phyloP scores from a whole-genome alignment of 768 basidiomycete species.

The Porpolomopsis calyptriformis region DNA sequence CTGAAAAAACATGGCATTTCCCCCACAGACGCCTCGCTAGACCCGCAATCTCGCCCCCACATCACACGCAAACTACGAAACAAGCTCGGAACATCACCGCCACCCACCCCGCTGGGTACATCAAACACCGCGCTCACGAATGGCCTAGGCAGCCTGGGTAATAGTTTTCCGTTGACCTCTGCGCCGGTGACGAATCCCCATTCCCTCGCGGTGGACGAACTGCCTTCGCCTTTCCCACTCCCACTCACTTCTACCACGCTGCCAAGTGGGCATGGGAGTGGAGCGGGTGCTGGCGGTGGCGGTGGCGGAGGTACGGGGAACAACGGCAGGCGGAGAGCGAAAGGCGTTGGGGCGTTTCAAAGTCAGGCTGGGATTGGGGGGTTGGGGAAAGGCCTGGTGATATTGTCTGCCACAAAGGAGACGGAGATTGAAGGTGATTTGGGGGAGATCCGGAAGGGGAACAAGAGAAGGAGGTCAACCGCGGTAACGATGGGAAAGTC shows the following conservation, averaged over 20 bases:
- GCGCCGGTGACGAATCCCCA: constrained; percentile 72
- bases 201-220: constrained; percentile 76
- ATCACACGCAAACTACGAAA: constrained; percentile 79
- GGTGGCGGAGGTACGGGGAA: constrained; percentile 26
- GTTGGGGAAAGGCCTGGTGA: constrained; percentile 59
- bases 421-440: constrained; percentile 65
- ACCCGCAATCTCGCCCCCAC: constrained; percentile 67
- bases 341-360: constrained; percentile 43
- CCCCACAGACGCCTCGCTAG: constrained; percentile 67
- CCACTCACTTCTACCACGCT: constrained; percentile 51
- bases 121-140: constrained; percentile 26
- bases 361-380: constrained; percentile 48
- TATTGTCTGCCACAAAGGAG: constrained; percentile 52
- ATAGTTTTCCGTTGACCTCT: constrained; percentile 50
- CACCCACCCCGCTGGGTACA: constrained; percentile 55
- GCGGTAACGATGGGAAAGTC: constrained; percentile 18
- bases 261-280: constrained; percentile 22
- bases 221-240: constrained; percentile 77
- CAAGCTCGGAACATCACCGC: constrained; percentile 59
- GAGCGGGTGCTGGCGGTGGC: constrained; percentile 20
- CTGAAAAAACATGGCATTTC: too few species aligned
- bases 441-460: constrained; percentile 67
- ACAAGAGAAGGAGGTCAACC: constrained; percentile 44
- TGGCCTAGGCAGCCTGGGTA: constrained; percentile 24
- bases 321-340: constrained; percentile 39